These are phyloP conservation scores for Eleusine indica DNA, from an alignment of 176 grass and related monocot species.

Conservation along the genomic window DNA sequence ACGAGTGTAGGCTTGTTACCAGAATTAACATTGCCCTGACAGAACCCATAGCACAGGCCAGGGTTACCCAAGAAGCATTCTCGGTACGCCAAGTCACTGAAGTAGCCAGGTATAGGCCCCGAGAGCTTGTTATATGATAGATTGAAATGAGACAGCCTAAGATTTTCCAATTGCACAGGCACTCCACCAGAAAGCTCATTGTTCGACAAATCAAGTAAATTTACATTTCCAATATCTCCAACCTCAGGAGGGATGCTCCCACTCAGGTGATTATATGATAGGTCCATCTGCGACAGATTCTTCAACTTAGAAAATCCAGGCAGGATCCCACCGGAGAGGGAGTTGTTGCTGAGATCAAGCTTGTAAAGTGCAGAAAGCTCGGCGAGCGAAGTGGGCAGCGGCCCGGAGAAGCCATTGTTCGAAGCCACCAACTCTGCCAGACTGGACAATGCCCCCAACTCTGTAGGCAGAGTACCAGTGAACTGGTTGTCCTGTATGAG, in stretches of 20 bases:
- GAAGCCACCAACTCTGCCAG: conserved; percentile 56
- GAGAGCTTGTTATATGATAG: conserved; percentile 72
- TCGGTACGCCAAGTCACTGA: not conserved
- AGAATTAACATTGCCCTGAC: not conserved
- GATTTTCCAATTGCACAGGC: conserved; percentile 51
- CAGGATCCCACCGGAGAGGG: conserved; percentile 66
- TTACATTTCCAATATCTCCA: conserved; percentile 42
- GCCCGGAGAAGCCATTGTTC: conserved; percentile 62
- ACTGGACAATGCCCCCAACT: conserved; percentile 51
- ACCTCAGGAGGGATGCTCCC: conserved; percentile 74
- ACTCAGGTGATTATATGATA: conserved; percentile 63
- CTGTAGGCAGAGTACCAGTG: conserved; percentile 60
- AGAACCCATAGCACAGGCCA: conserved; percentile 52
- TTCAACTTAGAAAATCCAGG: conserved; percentile 36
- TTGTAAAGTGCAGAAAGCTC: conserved; percentile 33
- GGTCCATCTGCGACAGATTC: conserved; percentile 48
- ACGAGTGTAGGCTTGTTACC: not conserved
- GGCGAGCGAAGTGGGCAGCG: conserved; percentile 43
- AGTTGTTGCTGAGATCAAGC: conserved; percentile 76
- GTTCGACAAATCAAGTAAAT: conserved; percentile 66
- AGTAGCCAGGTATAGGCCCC: conserved; percentile 53
- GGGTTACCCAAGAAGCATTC: conserved; percentile 89
- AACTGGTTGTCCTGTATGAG: conserved; percentile 67
- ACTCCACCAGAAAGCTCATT: conserved; percentile 70
- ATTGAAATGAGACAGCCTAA: conserved; percentile 58